Base-by-base conservation (phyloP, 768 basidiomycete genomes). In the Phlebiopsis flavidoalba region DNA sequence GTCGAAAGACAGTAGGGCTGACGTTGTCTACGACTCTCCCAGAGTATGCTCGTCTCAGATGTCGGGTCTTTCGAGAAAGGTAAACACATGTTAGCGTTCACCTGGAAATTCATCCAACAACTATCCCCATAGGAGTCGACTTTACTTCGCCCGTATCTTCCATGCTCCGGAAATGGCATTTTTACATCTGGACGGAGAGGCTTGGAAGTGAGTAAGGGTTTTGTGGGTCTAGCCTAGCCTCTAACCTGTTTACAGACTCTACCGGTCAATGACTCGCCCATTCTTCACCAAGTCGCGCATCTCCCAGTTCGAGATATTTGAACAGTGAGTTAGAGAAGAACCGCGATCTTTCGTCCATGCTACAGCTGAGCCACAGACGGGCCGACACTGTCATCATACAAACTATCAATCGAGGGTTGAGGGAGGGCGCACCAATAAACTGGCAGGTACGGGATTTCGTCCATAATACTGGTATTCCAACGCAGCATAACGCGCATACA, bases 401-500 rank as follows among this genome's bases (percentile, higher is more conserved):
- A 65, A 74, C 26, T n/a, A n/a, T n/a, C n/a, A n/a, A n/a, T n/a
- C n/a, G n/a, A n/a, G n/a, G n/a, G n/a, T n/a, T n/a, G n/a, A n/a
- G n/a, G n/a, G n/a, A n/a, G n/a, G 77, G 78, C 1, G 70, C 74
- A 40, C 70, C 77, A 4, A 66, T 82, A 40, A 77, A 81, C 63
- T 73, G 79, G 60, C 76, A 81, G 65, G 73, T 75, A 36, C 43
- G 62, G 14, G 40, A 11, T 63, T 24, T 12, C 22, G 22, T 11
- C 3, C 4, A 53, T 6, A 51, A 55, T 64, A 53, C 45, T 21
- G 54, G 4, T 65, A 57, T n/a, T n/a, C n/a, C 26, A n/a, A 55
- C 65, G 5, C 36, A 37, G 21, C 26, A 5, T 33, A 35, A 22
- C 5, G 10, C 40, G 21, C 53, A 17, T 37, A 17, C 64, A 73